These are phyloP conservation scores for Heterobasidion annosum DNA, from an alignment of 1,284 basidiomycete species.

Conservation along the genomic window DNA sequence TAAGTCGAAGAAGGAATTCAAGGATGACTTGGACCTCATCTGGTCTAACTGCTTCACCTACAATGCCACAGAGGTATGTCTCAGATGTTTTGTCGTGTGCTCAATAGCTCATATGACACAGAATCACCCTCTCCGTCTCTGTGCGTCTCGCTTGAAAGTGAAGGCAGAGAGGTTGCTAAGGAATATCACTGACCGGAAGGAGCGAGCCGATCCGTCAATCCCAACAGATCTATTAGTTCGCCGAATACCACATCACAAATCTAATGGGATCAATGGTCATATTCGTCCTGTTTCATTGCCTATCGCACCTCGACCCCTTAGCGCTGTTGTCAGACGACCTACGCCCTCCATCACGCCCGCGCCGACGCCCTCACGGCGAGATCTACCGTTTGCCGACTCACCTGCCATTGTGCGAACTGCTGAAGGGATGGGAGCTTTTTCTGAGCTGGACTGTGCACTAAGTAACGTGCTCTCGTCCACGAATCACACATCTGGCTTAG, in stretches of 20 bases:
- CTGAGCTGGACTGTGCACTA: conserved; percentile 42
- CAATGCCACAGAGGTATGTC: conserved; percentile 79
- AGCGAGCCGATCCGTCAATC: conserved; percentile 57
- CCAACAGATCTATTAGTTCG: conserved; percentile 35
- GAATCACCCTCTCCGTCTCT: conserved; percentile 76
- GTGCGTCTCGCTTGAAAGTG: conserved; percentile 65
- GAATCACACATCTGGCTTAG: conserved; percentile 10
- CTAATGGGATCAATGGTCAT: conserved; percentile 27
- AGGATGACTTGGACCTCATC: conserved; percentile 89
- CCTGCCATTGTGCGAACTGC: conserved; percentile 74
- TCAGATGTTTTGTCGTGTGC: background rate
- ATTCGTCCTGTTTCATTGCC: conserved; percentile 11
- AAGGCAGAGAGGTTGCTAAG: conserved; percentile 81
- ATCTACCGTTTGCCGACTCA: conserved; percentile 50
- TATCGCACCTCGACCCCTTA: conserved; percentile 12
- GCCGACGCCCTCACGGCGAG: conserved; percentile 14
- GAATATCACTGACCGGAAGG: conserved; percentile 84
- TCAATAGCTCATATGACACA: conserved; percentile 11
- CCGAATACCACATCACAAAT: conserved; percentile 9
- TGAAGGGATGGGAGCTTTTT: conserved; percentile 63
- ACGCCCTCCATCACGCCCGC: conserved; percentile 19
- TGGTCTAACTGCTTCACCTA: conserved; percentile 95
- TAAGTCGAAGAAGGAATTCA: conserved; percentile 92
- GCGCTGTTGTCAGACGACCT: conserved; percentile 9
- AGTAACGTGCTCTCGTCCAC: conserved; percentile 14